Evolutionary conservation across 2,329 filamentous ascomycete species (phyloP), one percentile per base, ranked within the genome.

Genomic region (Sphaerulina vaccinii): DNA sequence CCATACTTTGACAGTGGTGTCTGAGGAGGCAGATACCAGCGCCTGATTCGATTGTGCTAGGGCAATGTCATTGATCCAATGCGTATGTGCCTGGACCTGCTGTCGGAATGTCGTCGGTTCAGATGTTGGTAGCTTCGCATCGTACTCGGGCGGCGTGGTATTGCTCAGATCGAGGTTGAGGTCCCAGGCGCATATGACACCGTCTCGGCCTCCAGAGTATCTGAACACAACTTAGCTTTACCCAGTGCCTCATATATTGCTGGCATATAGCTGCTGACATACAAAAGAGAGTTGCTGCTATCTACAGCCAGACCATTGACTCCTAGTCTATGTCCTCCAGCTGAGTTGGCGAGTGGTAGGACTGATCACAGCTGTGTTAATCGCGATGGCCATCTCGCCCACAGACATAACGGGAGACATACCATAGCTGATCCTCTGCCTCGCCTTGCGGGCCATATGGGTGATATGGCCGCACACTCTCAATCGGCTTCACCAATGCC

Each of bases 131-230:
- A 61, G 68, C 67, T 66, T 68, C 51, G 59, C 70, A 53, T 68
- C 65, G 51, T 62, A 55, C 22, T 63, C 62, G 15, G 61, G 70
- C 57, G 54, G 65, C 49, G 68, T 65, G 55, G 61, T 64, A 58
- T 74, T 74, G 35, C 18, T 22, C 57, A 88, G 76, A 68, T 90
- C 80, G 65, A 88, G 82, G 65, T 89, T 82, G 47, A 96, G 76
- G 71, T 97, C 86, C 93, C 93, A 99, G 55, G 92, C 90, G 74
- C 93, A 99, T 61, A 99, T 86, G 44, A 93, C 87, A 63, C 93
- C 93, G 72, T 99, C 93, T 68, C 93, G 86, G 54, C 93, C 93
- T 60, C 90, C 93, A 39, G 93, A 96, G 74, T 97, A 99, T n/a
- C 45, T 48, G 45, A 15, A 11, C 35, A n/a, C 36, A 8, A 21